These are phyloP conservation scores for Candida sp. DNA, from an alignment of 1,139 yeast species.

Conservation along the genomic window DNA sequence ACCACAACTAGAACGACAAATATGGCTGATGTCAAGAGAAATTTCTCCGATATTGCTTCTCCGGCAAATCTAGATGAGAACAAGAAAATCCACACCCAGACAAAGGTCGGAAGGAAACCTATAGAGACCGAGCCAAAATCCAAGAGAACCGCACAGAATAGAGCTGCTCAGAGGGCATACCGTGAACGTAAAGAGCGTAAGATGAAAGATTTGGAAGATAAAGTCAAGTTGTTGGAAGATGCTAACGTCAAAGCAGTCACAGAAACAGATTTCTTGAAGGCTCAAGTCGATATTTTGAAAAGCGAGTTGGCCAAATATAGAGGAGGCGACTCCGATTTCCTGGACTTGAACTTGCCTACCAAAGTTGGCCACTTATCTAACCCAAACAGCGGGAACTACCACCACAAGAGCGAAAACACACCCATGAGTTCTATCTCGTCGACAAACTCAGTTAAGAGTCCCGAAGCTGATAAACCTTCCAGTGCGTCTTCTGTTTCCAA, in stretches of 20 bases:
- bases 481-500: conserved; percentile 25
- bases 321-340: conserved; percentile 51
- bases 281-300: conserved; percentile 79
- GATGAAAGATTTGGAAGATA: conserved; percentile 84
- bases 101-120: conserved; percentile 68
- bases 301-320: conserved; percentile 70
- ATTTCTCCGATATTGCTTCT: conserved; percentile 30
- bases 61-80: conserved; percentile 30
- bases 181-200: conserved; percentile 92
- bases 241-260: conserved; percentile 66
- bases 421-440: conserved; percentile 18
- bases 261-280: conserved; percentile 74
- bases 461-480: conserved; percentile 18
- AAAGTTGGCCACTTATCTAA: conserved; percentile 35
- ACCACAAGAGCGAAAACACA: not conserved
- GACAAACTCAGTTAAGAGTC: conserved; percentile 14
- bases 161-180: conserved; percentile 98
- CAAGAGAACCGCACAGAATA: conserved; percentile 94
- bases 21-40: conserved; percentile 44
- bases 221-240: conserved; percentile 71
- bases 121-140: conserved; percentile 79
- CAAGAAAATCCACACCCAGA: conserved; percentile 34
- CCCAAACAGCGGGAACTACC: conserved; percentile 21
- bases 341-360: conserved; percentile 38
- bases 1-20: not conserved